Evolutionary conservation across 345 rosid genomes (phyloP).

Genomic region (Moricandia arvensis): DNA sequence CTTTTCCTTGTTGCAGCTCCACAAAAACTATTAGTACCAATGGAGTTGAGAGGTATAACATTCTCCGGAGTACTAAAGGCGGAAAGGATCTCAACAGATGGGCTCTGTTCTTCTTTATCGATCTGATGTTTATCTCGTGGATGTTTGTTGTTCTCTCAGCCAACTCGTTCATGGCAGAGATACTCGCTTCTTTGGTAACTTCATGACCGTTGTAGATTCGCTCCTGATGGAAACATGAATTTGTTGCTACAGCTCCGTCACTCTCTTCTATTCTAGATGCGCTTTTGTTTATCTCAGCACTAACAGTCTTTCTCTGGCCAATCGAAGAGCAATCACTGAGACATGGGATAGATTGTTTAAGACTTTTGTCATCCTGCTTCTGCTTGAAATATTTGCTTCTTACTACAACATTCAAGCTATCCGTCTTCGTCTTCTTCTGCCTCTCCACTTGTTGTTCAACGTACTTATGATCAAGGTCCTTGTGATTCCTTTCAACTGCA

Average conservation of each 20-base stretch:
- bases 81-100: conserved; percentile 32
- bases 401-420: conserved; percentile 48
- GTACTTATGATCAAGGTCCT: neutral
- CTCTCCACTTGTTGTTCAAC: conserved; percentile 29
- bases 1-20: conserved; percentile 51
- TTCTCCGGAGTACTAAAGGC: conserved; percentile 32
- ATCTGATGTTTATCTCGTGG: conserved; percentile 29
- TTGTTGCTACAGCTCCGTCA: conserved; percentile 15
- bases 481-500: conserved; percentile 17
- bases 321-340: conserved; percentile 34
- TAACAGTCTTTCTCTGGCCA: conserved; percentile 21
- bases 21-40: conserved; percentile 22
- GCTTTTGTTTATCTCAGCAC: conserved; percentile 3
- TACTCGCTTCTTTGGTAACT: conserved; percentile 12
- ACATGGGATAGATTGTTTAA: conserved; percentile 20
- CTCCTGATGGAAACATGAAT: conserved; percentile 2
- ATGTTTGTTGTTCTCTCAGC: conserved; percentile 23
- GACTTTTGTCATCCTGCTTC: conserved; percentile 45
- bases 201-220: conserved; percentile 11
- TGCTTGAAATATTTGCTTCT: conserved; percentile 68
- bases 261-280: conserved; percentile 7
- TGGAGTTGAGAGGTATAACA: conserved; percentile 23
- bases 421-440: conserved; percentile 36
- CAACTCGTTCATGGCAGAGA: conserved; percentile 13
- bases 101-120: conserved; percentile 35